These are phyloP conservation scores for Diaporthe velutina DNA, from an alignment of 2,329 filamentous ascomycete species.

Conservation along the genomic window DNA sequence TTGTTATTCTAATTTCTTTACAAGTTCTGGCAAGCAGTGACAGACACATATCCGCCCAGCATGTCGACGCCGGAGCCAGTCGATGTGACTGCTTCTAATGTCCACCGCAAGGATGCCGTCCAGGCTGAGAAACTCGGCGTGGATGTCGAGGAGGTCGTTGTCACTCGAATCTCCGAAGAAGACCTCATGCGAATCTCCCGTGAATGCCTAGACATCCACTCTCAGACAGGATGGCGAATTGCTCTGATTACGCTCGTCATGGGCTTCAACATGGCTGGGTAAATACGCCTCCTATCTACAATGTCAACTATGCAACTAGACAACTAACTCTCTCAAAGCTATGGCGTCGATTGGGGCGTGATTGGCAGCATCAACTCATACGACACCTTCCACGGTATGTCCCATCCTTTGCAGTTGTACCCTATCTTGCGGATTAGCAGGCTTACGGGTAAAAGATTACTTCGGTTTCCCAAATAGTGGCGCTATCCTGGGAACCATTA, in stretches of 20 bases:
- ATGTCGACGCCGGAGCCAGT: conserved; percentile 35
- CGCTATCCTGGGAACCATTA: conserved; percentile 56
- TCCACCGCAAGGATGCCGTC: conserved; percentile 46
- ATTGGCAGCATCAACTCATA: conserved; percentile 61
- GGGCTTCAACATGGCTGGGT: conserved; percentile 60
- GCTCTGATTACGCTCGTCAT: conserved; percentile 58
- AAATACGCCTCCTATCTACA: background rate
- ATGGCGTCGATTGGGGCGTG: conserved; percentile 63
- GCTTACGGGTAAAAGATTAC: conserved; percentile 43
- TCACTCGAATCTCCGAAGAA: conserved; percentile 60
- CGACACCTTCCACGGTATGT: conserved; percentile 52
- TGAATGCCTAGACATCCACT: conserved; percentile 55
- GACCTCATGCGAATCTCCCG: conserved; percentile 56
- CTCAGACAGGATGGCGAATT: conserved; percentile 56
- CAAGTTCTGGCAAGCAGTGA: background rate
- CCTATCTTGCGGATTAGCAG: background rate
- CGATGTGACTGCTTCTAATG: conserved; percentile 36
- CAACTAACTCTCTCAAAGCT: conserved; percentile 41
- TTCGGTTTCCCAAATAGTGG: conserved; percentile 57
- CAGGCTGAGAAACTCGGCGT: conserved; percentile 49
- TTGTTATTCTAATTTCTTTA: background rate
- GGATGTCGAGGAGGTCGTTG: conserved; percentile 58
- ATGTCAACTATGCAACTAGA: too few relatives aligned
- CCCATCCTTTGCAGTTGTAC: background rate
- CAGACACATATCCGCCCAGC: conserved; percentile 34